Base-by-base conservation (phyloP, 306 rosid species). In the Crataegus laevigata region DNA sequence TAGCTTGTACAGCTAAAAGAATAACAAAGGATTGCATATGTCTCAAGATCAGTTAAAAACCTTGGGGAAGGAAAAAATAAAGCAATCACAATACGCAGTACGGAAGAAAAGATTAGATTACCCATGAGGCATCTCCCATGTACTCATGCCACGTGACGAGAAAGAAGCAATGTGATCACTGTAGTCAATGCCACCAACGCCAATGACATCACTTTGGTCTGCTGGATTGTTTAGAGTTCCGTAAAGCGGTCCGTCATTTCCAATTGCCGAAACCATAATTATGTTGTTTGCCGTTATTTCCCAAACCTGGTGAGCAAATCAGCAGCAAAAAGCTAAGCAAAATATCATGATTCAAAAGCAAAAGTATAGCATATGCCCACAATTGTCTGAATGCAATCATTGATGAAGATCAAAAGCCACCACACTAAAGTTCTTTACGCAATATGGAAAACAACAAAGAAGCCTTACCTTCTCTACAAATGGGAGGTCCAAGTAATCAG, bases 41-140 rank as follows among this genome's bases (percentile, higher is more conserved):
- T 25, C 8, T 57, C 11, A 30, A 30, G 6, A 29, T 4, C 13
- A 63, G 42, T 63, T 57, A 38, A 57, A 58, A 72, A 50, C 7
- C 66, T 9, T n/a, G 0, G 2, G 59, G 54, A 65, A 21, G 60
- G n/a, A 22, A 40, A 42, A 38, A 71, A 69, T 11, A 62, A 13
- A 47, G 14, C 7, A 13, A 11, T 55, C 3, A 25, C 18, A 45
- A 22, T 42, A 51, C 51, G 50, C 18, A 45, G 51, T 58, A 70
- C 1, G 19, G 59, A 57, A 25, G 36, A 55, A 68, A 50, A 10
- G 28, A 72, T 59, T 76, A 74, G 14, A 42, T 52, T 90, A 92
- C 97, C 99, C 99, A 69, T 94, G 96, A 60, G 99, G 99, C 76
- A 94, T 87, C 87, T 94, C 99, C 99, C 99, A 94, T 21, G 97